Evolutionary conservation across 345 rosid species (phyloP), one percentile per base, ranked within the genome.

Genomic region (Eutrema yunnanense): DNA sequence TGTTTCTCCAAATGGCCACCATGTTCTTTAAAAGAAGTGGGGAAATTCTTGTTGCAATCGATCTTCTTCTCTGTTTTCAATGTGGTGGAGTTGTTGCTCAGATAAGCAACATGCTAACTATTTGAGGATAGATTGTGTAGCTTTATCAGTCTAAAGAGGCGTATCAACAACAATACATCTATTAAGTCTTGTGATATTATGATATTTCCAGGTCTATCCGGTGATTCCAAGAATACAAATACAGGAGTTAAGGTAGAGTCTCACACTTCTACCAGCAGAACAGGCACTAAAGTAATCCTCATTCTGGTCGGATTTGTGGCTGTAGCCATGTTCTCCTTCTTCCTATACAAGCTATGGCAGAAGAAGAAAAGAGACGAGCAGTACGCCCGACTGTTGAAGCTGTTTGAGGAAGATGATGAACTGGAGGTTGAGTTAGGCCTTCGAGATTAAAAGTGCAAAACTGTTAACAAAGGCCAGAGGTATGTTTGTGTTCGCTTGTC

Each of bases 321-420:
- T 11, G 74, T 87, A 40, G 88, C 73, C 8, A 68, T 84, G 76
- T 81, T 90, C 76, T 82, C 86, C 2, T 81, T 88, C 74, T 79
- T 86, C 77, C 84, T 96, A 29, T 88, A 80, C 86, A 92, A 92
- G 84, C 69, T 90, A 12, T 92, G 97, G 97, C 96, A 92, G 73
- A 95, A 84, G 91, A 96, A 92, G 92, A 96, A 92, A 82, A 81
- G 98, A 76, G 96, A 92, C 6, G 97, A 92, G 83, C 99, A 92
- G 76, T 90, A 90, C 73, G 99, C 99, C 37, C 88, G 94, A 19
- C 92, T 96, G 22, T 75, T 92, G 73, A 96, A 92, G 81, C 81
- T 96, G 80, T 96, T 95, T 58, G 99, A 95, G 83, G 99, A 95
- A 82, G 99, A 92, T 71, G 96, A 88, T 71, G 99, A 95, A 80